Percentiles rank a stretch among this genome's conserved stretches.
phyloP scores from a whole-genome alignment of 2,329 filamentous ascomycete species.

The Nothophaeocryptopus gaeumannii region DNA sequence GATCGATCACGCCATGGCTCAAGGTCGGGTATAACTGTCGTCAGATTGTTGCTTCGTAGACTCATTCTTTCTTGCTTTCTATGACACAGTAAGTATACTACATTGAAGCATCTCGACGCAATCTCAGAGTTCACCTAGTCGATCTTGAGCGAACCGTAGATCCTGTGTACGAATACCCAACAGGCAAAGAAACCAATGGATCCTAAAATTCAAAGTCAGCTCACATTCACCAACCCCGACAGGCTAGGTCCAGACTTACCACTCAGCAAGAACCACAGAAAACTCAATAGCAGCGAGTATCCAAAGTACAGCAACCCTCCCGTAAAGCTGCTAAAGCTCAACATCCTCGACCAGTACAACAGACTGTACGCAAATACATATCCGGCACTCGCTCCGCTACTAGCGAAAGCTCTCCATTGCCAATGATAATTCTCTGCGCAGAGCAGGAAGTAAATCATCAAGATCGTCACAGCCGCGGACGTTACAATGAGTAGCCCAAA shows the following conservation, averaged over 20 bases:
- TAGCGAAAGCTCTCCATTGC: constrained; percentile 95
- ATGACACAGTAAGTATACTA: neutral
- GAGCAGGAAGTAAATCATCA: constrained; percentile 94
- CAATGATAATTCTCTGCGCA: constrained; percentile 98
- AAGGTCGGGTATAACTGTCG: too few relatives aligned
- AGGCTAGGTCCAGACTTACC: constrained; percentile 59
- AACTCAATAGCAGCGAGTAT: constrained; percentile 84
- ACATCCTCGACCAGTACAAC: constrained; percentile 84
- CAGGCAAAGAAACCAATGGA: constrained; percentile 94
- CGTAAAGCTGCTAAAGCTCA: constrained; percentile 79
- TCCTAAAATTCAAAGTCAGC: constrained; percentile 52
- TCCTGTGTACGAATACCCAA: constrained; percentile 90
- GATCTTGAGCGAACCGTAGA: constrained; percentile 97
- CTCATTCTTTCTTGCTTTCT: too few relatives aligned
- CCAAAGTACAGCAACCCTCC: constrained; percentile 90
- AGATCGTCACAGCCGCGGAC: constrained; percentile 82
- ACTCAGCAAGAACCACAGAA: constrained; percentile 88
- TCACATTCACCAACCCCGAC: constrained; percentile 5
- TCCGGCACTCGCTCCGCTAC: constrained; percentile 81
- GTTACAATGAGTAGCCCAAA: constrained; percentile 97
- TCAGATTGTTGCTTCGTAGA: too few relatives aligned
- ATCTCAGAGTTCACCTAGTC: constrained; percentile 57
- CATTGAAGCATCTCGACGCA: neutral
- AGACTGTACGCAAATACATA: constrained; percentile 93
- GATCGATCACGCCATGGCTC: too few relatives aligned